phyloP scores from a whole-genome alignment of 768 basidiomycete genomes.

The Amanita thiersii region DNA sequence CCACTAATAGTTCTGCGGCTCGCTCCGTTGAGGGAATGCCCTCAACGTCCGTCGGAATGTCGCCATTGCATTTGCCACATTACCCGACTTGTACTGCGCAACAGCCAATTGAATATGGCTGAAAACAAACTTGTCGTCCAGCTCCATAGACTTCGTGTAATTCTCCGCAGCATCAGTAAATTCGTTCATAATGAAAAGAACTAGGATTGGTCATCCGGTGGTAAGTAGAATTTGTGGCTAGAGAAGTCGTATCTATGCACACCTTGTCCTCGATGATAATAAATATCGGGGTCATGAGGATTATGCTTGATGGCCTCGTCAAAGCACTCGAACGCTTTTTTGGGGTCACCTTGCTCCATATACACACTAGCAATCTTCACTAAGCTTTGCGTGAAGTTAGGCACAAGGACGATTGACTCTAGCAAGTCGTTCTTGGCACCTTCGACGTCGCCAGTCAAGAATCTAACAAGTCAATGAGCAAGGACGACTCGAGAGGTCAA shows the following conservation, averaged over 20 bases:
- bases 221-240: not conserved
- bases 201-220: too few species aligned
- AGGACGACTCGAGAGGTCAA: not conserved
- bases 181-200: conserved; percentile 92
- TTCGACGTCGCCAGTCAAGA: conserved; percentile 77
- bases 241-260: conserved; percentile 11
- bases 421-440: conserved; percentile 82
- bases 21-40: conserved; percentile 78
- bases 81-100: conserved; percentile 88
- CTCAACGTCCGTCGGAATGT: conserved; percentile 83
- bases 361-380: conserved; percentile 96
- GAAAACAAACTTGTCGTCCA: conserved; percentile 90
- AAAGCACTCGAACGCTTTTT: conserved; percentile 83
- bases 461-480: conserved; percentile 34
- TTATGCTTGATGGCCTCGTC: conserved; percentile 82
- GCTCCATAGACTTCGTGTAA: conserved; percentile 82
- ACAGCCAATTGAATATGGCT: conserved; percentile 96
- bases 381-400: conserved; percentile 73
- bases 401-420: conserved; percentile 61
- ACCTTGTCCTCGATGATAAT: conserved; percentile 98
- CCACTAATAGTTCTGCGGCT: conserved; percentile 93
- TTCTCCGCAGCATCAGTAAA: conserved; percentile 81
- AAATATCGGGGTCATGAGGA: conserved; percentile 86
- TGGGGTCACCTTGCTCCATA: conserved; percentile 88
- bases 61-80: conserved; percentile 76